These are phyloP conservation scores for Phytophthora idaei DNA, from an alignment of 352 stramenopile species.

Conservation along the genomic window DNA sequence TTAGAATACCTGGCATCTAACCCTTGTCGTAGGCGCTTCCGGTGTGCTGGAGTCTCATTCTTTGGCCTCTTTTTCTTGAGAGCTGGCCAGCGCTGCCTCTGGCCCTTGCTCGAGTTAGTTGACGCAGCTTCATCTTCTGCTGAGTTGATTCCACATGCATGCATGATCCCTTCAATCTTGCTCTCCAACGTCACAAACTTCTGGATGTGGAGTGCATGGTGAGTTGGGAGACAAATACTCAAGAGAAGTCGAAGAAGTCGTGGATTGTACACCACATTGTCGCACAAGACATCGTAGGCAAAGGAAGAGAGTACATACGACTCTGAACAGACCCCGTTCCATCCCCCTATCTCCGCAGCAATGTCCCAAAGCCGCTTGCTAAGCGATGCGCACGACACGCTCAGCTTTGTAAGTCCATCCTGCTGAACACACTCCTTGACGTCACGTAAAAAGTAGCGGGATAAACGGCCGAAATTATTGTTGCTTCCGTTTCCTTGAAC, in stretches of 20 bases:
- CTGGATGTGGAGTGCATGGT: constrained; percentile 26
- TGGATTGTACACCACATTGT: constrained; percentile 69
- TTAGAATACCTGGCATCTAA: constrained; percentile 30
- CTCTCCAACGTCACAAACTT: constrained; percentile 38
- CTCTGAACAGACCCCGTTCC: constrained; percentile 5
- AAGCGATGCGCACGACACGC: constrained; percentile 44
- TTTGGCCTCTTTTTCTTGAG: constrained; percentile 12
- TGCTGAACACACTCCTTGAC: constrained; percentile 36
- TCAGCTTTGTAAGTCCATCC: constrained; percentile 49
- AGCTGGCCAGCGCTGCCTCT: constrained; percentile 1
- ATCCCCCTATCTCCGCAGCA: constrained; percentile 18
- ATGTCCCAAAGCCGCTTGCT: constrained; percentile 50
- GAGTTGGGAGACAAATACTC: constrained; percentile 41
- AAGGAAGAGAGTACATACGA: constrained; percentile 26
- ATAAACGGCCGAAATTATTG: constrained; percentile 38
- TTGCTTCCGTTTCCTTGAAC: background rate
- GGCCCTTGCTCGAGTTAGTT: background rate
- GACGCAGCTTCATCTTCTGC: background rate
- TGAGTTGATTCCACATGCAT: constrained; percentile 43
- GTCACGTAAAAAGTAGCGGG: constrained; percentile 43
- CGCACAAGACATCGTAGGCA: constrained; percentile 60
- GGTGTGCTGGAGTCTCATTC: constrained; percentile 3
- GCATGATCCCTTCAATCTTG: constrained; percentile 49
- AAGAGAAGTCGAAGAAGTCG: constrained; percentile 60
- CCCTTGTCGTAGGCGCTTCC: constrained; percentile 44